Conservation (phyloP, 495 filamentous ascomycete species). For the Corynascus novoguineensis region DNA sequence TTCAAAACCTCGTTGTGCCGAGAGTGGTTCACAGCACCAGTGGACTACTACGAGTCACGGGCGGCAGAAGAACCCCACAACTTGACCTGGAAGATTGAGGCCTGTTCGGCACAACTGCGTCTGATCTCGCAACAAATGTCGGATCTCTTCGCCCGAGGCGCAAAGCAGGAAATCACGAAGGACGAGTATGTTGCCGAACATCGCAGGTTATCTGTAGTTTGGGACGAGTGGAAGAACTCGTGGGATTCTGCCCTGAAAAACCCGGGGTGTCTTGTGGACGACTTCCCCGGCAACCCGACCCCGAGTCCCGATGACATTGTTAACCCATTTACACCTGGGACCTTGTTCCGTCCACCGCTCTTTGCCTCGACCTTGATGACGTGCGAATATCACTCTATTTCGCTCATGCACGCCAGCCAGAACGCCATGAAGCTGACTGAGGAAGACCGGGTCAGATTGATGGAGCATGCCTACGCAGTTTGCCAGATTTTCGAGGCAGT, state of each 20-base stretch:
- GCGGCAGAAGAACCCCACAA: constrained; percentile 56
- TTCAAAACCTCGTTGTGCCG: constrained; percentile 65
- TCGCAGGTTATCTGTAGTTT: constrained; percentile 45
- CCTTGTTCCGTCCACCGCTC: constrained; percentile 60
- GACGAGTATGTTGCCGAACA: constrained; percentile 63
- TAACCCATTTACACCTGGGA: constrained; percentile 62
- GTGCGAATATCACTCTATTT: constrained; percentile 71
- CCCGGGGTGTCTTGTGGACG: constrained; percentile 51
- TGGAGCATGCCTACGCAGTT: constrained; percentile 57
- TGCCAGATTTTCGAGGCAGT: constrained; percentile 75
- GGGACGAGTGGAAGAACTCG: constrained; percentile 52
- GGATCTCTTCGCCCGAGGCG: constrained; percentile 66
- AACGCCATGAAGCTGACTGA: constrained; percentile 49
- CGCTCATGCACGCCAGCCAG: constrained; percentile 76
- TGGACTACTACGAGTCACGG: constrained; percentile 57
- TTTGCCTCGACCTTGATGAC: constrained; percentile 67
- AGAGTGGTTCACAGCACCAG: constrained; percentile 70
- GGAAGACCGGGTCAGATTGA: constrained; percentile 50
- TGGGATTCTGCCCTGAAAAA: constrained; percentile 57
- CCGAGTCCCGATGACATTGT: constrained; percentile 60
- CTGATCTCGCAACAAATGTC: constrained; percentile 77
- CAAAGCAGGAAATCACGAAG: constrained; percentile 54
- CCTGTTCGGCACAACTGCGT: constrained; percentile 58
- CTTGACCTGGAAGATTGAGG: constrained; percentile 59
- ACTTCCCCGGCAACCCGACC: constrained; percentile 49